Percentiles rank a stretch among this genome's conserved stretches.
These are phyloP conservation scores for Kodamaea kaohsiungensis DNA, from an alignment of 805 yeast genomes.

Conservation along the genomic window DNA sequence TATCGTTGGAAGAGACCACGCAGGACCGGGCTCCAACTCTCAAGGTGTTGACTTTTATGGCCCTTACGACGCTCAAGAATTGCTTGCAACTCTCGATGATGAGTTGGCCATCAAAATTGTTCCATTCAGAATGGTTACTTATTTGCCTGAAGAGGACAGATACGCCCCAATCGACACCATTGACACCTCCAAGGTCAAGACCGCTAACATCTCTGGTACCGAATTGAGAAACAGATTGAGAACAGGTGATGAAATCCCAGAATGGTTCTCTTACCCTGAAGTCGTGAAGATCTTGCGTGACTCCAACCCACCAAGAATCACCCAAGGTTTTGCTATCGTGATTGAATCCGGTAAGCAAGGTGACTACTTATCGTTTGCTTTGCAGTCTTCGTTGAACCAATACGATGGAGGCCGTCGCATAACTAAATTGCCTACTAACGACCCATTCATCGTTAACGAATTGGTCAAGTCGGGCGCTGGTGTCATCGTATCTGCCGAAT, in stretches of 20 bases:
- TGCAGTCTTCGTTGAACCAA: slow-evolving; percentile 89
- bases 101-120: slow-evolving; percentile 90
- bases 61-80: slow-evolving; percentile 93
- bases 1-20: slow-evolving; percentile 97
- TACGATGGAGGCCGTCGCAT: slow-evolving; percentile 81
- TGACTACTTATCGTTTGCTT: slow-evolving; percentile 67
- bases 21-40: slow-evolving; percentile 91
- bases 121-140: slow-evolving; percentile 96
- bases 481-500: slow-evolving; percentile 58
- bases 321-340: slow-evolving; percentile 84
- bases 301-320: slow-evolving; percentile 86
- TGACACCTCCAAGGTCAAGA: slow-evolving; percentile 66
- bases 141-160: slow-evolving; percentile 91
- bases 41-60: slow-evolving; percentile 94
- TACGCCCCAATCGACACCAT: slow-evolving; percentile 95
- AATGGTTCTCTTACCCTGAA: slow-evolving; percentile 97
- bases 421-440: slow-evolving; percentile 48
- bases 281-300: slow-evolving; percentile 90
- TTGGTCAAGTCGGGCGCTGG: slow-evolving; percentile 90
- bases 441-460: slow-evolving; percentile 70
- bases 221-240: slow-evolving; percentile 86
- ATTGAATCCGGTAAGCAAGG: slow-evolving; percentile 52
- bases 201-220: slow-evolving; percentile 92
- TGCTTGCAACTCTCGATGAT: slow-evolving; percentile 70
- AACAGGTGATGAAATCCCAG: slow-evolving; percentile 88